These are phyloP conservation scores for Pichia manshurica DNA, from an alignment of 805 yeast genomes.

Conservation along the genomic window DNA sequence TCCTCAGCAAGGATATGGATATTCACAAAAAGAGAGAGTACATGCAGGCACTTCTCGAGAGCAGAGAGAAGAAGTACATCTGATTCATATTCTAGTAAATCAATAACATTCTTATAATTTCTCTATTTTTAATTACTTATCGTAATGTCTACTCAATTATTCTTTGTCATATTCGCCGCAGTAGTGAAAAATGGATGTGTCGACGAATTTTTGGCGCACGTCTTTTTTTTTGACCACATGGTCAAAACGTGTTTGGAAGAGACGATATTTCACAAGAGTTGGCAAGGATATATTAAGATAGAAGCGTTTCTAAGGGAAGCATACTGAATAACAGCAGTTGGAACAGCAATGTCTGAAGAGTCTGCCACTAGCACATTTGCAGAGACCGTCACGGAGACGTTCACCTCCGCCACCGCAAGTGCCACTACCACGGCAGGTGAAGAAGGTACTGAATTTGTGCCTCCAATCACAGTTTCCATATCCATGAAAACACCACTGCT, in stretches of 20 bases:
- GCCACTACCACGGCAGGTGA: slow-evolving; percentile 6
- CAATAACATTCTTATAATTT: no score
- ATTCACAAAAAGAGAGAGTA: slow-evolving; percentile 41
- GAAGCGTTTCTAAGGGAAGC: no score
- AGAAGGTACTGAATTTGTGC: slow-evolving; percentile 4
- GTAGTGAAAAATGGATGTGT: no score
- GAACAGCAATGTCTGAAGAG: background rate
- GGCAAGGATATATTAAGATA: no score
- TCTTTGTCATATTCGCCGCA: no score
- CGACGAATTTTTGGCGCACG: no score
- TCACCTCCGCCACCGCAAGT: slow-evolving; percentile 4
- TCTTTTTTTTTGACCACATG: no score
- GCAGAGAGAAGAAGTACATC: slow-evolving; percentile 9
- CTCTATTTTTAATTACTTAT: no score
- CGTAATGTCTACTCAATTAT: no score
- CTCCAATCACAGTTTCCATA: slow-evolving; percentile 26
- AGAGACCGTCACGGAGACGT: background rate
- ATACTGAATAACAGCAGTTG: no score
- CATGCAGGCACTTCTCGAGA: slow-evolving; percentile 11
- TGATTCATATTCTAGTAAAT: no score
- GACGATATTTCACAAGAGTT: background rate
- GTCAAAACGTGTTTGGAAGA: background rate
- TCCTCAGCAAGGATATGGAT: slow-evolving; percentile 41
- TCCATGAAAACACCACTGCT: slow-evolving; percentile 69
- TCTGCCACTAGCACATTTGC: background rate